These are phyloP conservation scores for Erysimum cheiri DNA, from an alignment of 441 rosid species.

Conservation along the genomic window DNA sequence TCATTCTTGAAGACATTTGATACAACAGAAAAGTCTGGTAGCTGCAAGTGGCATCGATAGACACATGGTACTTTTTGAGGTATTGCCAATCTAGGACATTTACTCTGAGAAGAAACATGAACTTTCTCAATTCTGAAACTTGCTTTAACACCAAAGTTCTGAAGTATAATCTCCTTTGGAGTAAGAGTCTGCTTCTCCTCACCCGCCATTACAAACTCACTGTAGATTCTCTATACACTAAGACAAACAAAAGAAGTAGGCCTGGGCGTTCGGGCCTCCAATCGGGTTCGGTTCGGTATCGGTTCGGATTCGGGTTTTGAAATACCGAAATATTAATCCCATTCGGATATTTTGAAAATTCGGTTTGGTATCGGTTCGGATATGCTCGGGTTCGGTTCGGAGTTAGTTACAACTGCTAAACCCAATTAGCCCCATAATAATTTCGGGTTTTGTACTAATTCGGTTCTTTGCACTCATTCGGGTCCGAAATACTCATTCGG, in stretches of 20 bases:
- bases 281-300: no score
- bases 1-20: conserved; percentile 69
- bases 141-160: conserved; percentile 75
- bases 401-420: no score
- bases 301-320: no score
- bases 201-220: conserved; percentile 36
- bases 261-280: no score
- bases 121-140: conserved; percentile 73
- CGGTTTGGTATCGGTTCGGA: no score
- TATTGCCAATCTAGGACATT: conserved; percentile 77
- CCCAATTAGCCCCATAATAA: no score
- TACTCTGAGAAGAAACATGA: conserved; percentile 57
- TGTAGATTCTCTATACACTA: conserved; percentile 30
- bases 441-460: no score
- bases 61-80: conserved; percentile 74
- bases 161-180: conserved; percentile 77
- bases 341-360: no score
- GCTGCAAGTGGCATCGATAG: conserved; percentile 79
- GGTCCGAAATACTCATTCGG: no score
- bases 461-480: no score
- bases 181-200: conserved; percentile 54
- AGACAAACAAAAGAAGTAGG: conserved; percentile 19
- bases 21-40: conserved; percentile 70
- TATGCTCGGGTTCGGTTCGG: no score
- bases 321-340: no score